Evolutionary conservation across 768 basidiomycete genomes (phyloP).

Genomic region (Brasilioporus rufonigricans): DNA sequence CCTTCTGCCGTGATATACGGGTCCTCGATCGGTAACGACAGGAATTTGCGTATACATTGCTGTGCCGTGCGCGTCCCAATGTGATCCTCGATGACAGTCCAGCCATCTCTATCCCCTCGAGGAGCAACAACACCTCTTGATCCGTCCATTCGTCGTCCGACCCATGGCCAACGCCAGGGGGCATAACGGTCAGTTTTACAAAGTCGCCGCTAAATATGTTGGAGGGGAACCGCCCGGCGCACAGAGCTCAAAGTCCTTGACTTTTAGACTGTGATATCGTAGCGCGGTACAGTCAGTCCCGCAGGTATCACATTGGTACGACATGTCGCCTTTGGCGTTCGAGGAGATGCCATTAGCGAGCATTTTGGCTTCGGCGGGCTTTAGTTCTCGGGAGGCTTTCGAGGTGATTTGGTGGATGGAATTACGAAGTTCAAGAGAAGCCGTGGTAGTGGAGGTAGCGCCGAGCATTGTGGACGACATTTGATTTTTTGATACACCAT

Average conservation of each 20-base stretch:
- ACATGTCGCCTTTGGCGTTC: slow-evolving; percentile 46
- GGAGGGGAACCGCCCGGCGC: slow-evolving; percentile 93
- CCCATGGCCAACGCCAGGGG: slow-evolving; percentile 34
- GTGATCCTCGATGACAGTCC: slow-evolving; percentile 89
- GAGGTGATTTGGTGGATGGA: slow-evolving; percentile 87
- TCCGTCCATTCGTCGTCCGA: slow-evolving; percentile 81
- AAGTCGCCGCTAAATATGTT: slow-evolving; percentile 98
- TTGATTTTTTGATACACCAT: slow-evolving; percentile 44
- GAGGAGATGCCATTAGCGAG: slow-evolving; percentile 53
- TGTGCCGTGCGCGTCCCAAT: slow-evolving; percentile 90
- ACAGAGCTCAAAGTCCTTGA: slow-evolving; percentile 89
- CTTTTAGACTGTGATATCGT: slow-evolving; percentile 92
- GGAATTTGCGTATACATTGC: slow-evolving; percentile 93
- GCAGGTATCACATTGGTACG: slow-evolving; percentile 89
- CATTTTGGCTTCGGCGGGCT: slow-evolving; percentile 61
- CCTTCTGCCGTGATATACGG: slow-evolving; percentile 80
- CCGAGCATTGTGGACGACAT: slow-evolving; percentile 20
- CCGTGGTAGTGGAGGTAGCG: slow-evolving; percentile 37
- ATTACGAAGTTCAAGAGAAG: slow-evolving; percentile 84
- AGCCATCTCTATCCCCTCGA: slow-evolving; percentile 99
- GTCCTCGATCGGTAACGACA: slow-evolving; percentile 96
- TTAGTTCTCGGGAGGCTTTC: slow-evolving; percentile 74
- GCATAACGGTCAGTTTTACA: slow-evolving; percentile 66
- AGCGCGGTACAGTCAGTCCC: slow-evolving; percentile 87
- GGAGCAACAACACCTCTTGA: slow-evolving; percentile 80